Evolutionary conservation across 345 rosid genomes (phyloP).

Genomic region (Mallotus nudiflorus): DNA sequence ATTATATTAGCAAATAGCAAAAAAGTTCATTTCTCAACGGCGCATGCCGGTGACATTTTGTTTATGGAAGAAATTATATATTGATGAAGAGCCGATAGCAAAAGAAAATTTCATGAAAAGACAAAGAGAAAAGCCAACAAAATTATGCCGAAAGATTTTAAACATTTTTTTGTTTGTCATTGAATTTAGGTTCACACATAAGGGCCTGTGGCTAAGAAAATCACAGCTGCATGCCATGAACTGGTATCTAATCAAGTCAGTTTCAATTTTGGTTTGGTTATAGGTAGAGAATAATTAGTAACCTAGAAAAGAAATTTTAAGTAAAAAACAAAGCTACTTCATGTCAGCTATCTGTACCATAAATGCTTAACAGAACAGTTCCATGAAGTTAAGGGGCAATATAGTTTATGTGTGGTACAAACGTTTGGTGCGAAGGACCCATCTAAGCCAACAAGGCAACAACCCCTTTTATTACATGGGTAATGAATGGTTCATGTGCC

Average conservation of each 20-base stretch:
- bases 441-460: background rate
- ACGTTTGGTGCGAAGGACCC: too few relatives aligned
- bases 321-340: conserved; percentile 25
- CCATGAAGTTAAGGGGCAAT: conserved; percentile 17
- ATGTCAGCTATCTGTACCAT: conserved; percentile 22
- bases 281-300: conserved; percentile 6
- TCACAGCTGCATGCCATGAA: conserved; percentile 20
- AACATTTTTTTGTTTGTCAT: background rate
- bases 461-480: background rate
- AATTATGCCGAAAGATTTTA: conserved; percentile 4
- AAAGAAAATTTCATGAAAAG: conserved; percentile 9
- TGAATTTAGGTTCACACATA: background rate
- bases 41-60: too few relatives aligned
- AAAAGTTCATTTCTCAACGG: too few relatives aligned
- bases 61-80: too few relatives aligned
- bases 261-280: conserved; percentile 4
- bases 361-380: conserved; percentile 22
- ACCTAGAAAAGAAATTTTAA: conserved; percentile 1
- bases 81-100: conserved; percentile 8
- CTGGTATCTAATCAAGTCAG: conserved; percentile 23
- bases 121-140: conserved; percentile 22
- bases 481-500: background rate
- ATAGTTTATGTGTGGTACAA: too few relatives aligned
- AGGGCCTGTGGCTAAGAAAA: conserved; percentile 12
- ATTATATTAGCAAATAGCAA: too few relatives aligned